phyloP scores from a whole-genome alignment of 192 early-diverging fungal genomes.

The Coemansia sp. region DNA sequence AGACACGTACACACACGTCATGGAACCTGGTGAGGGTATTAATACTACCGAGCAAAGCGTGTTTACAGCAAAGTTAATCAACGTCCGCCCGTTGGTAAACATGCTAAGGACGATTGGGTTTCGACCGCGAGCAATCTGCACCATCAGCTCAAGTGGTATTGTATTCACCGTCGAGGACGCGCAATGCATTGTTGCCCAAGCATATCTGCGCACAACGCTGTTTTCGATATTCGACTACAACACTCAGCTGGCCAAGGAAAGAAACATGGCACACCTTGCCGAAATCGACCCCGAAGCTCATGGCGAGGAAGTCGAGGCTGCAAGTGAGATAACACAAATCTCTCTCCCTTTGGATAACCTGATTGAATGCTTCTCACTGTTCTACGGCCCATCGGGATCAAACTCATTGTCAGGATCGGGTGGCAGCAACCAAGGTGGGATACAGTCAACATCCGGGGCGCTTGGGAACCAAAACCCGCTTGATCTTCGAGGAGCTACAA shows the following conservation, averaged over 20 bases:
- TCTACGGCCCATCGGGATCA: slow-evolving; percentile 38
- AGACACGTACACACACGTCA: neutral
- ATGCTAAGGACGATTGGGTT: slow-evolving; percentile 55
- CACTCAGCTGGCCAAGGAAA: slow-evolving; percentile 11
- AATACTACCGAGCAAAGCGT: slow-evolving; percentile 7
- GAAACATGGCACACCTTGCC: slow-evolving; percentile 7
- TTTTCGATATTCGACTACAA: slow-evolving; percentile 42
- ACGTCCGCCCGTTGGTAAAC: slow-evolving; percentile 56
- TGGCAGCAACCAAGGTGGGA: slow-evolving; percentile 4
- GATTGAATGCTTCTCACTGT: slow-evolving; percentile 48
- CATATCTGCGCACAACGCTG: slow-evolving; percentile 35
- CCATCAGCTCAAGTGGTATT: slow-evolving; percentile 37
- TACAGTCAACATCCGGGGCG: slow-evolving; percentile 12
- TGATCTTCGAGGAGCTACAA: slow-evolving; percentile 45
- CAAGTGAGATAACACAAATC: slow-evolving; percentile 22
- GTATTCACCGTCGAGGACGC: slow-evolving; percentile 51
- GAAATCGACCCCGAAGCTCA: slow-evolving; percentile 9
- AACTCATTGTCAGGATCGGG: neutral
- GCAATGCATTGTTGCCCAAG: slow-evolving; percentile 46
- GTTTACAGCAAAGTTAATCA: slow-evolving; percentile 45
- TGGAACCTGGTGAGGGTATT: neutral
- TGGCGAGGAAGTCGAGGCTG: slow-evolving; percentile 9
- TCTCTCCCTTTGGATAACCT: slow-evolving; percentile 45
- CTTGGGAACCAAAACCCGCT: slow-evolving; percentile 20
- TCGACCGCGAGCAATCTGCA: slow-evolving; percentile 31